These are phyloP conservation scores for Symbiodinium pilosum DNA, from an alignment of 73 alveolate genomes.

Conservation along the genomic window DNA sequence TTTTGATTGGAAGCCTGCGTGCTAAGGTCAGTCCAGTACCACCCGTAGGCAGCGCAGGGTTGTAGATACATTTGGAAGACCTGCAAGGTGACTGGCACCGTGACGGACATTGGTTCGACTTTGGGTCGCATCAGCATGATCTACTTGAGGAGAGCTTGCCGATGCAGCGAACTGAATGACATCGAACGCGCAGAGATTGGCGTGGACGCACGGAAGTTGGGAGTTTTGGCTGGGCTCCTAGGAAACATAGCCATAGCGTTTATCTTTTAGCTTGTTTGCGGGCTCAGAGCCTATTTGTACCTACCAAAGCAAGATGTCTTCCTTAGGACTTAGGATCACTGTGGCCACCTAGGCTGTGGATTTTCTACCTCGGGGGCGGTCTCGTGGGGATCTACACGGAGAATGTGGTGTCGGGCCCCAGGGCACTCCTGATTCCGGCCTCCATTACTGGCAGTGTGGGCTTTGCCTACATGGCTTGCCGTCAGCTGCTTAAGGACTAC, in stretches of 20 bases:
- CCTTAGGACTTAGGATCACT: no score
- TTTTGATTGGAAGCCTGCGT: no score
- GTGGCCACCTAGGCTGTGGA: neutral
- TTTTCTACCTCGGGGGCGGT: neutral
- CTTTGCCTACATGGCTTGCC: constrained; percentile 69
- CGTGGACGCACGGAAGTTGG: neutral
- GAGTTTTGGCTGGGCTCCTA: no score
- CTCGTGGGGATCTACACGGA: constrained; percentile 16
- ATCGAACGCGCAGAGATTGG: constrained; percentile 13
- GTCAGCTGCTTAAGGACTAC: constrained; percentile 53
- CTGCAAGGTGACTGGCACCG: constrained; percentile 1
- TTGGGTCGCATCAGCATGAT: constrained; percentile 94
- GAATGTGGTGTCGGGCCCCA: constrained; percentile 50
- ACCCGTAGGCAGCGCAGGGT: no score
- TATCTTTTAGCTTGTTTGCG: no score
- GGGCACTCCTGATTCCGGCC: constrained; percentile 63
- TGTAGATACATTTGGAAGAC: no score
- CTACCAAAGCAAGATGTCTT: neutral
- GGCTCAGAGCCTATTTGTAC: no score
- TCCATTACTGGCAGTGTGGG: constrained; percentile 53
- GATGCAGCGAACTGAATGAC: neutral
- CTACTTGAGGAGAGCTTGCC: constrained; percentile 27
- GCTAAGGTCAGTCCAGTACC: no score
- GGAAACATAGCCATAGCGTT: no score
- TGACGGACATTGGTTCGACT: constrained; percentile 51